Base-by-base conservation (phyloP, 345 rosid species). In the Populus deltoides region DNA sequence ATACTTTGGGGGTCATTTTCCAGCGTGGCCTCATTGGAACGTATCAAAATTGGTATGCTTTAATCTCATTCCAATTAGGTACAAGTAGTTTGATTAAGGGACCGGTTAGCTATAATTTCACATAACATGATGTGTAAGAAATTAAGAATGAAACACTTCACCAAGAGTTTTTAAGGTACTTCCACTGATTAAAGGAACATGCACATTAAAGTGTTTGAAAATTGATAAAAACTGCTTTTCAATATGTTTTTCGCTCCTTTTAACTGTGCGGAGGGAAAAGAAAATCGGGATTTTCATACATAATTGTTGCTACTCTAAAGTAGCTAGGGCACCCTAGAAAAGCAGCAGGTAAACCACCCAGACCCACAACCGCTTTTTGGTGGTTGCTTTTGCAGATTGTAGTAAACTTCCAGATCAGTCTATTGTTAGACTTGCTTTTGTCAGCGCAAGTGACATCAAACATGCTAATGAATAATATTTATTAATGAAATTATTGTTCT, bases 21-120 rank as follows among this genome's bases (percentile, higher is more conserved):
- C 97, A 96, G 78, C 92, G 99, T 10, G 99, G 99, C 22, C 73
- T 96, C 73, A 90, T 92, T 3, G 99, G 99, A 79, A 92, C 98
- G 0, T 96, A 96, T 79, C 99, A 96, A 71, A 91, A 88, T 67
- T 96, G 99, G 99, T 95, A 87, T 10, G 81, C 3, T 68, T 66
- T 66, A 51, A 13, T 57, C 27, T 59, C 27, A 18, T 17, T 25
- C n/a, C 68, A 25, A n/a, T 71, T 27, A n/a, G n/a, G 20, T 8
- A 22, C 6, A 4, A 12, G 7, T n/a, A 68, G 49, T 22, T 20
- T 12, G 15, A 68, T 39, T 12, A 31, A 17, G 39, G 43, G 70
- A 8, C 47, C 71, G 18, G 8, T 18, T 59, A 12, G 18, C 10
- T 6, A 7, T 55, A 7, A 25, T 59, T n/a, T 59, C 12, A n/a